Conservation (phyloP, 1,284 basidiomycete genomes). For the Cutaneotrichosporon sp. region DNA sequence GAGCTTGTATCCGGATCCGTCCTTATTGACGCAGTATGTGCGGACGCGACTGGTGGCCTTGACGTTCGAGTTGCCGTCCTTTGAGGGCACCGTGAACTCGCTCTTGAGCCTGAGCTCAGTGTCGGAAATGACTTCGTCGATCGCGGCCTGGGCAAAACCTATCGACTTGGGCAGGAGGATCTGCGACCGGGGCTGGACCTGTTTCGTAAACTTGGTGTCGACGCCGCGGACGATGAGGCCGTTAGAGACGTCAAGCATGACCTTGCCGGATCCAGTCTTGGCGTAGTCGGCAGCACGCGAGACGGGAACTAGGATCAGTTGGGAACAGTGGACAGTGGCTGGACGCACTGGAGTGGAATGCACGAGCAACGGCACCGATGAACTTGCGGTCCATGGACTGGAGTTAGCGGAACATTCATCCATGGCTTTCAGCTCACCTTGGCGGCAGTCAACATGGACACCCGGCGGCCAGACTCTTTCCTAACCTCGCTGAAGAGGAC, state of each 20-base stretch:
- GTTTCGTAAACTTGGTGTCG: conserved; percentile 71
- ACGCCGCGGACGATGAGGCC: conserved; percentile 76
- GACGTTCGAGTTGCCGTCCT: conserved; percentile 59
- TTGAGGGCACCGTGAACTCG: conserved; percentile 64
- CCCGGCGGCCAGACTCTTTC: conserved; percentile 76
- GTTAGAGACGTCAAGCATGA: conserved; percentile 72
- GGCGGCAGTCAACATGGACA: conserved; percentile 90
- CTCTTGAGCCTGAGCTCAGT: conserved; percentile 78
- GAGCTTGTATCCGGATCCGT: conserved; percentile 71
- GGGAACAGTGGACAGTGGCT: neutral
- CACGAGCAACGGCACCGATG: conserved; percentile 75
- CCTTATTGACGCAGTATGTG: conserved; percentile 57
- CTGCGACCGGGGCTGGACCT: conserved; percentile 79
- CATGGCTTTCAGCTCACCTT: conserved; percentile 55
- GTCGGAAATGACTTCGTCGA: conserved; percentile 86
- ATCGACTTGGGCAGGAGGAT: conserved; percentile 83
- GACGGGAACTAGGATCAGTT: conserved; percentile 73
- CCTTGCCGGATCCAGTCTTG: conserved; percentile 70
- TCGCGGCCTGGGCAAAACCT: conserved; percentile 75
- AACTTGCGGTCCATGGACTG: conserved; percentile 50
- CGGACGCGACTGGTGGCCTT: conserved; percentile 70
- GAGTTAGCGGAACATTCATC: conserved; percentile 7
- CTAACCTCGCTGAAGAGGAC: conserved; percentile 84
- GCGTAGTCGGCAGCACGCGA: conserved; percentile 87
- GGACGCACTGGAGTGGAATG: conserved; percentile 87